These are phyloP conservation scores for Paramecium octaurelia DNA, from an alignment of 73 alveolate genomes.

Conservation along the genomic window DNA sequence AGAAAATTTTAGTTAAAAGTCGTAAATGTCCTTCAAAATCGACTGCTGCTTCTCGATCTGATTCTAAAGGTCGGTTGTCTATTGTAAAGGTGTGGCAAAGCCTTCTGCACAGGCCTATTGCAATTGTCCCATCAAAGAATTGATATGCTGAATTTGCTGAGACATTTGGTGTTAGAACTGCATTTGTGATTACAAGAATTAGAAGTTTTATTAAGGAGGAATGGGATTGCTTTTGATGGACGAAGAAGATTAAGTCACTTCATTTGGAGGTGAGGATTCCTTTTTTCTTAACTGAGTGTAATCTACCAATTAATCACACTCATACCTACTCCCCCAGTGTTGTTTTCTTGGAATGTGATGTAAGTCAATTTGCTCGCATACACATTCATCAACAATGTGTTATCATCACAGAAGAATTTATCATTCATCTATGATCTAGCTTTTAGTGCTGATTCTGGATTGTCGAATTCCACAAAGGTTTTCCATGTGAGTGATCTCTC, in stretches of 20 bases:
- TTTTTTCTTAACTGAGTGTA: not conserved
- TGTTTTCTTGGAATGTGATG: constrained; percentile 23
- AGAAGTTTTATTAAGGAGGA: constrained; percentile 4
- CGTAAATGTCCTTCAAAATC: constrained; percentile 10
- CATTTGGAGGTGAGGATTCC: not conserved
- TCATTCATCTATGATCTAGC: constrained; percentile 36
- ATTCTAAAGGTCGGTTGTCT: not conserved
- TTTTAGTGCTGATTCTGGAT: constrained; percentile 1
- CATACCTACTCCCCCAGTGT: constrained; percentile 42
- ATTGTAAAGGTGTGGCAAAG: not conserved
- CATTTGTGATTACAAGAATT: constrained; percentile 22
- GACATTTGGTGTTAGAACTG: constrained; percentile 7
- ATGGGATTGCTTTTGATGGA: not conserved
- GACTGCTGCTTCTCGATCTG: not conserved
- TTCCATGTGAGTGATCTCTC: constrained; percentile 50
- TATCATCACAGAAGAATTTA: constrained; percentile 22
- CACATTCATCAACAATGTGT: constrained; percentile 20
- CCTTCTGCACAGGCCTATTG: constrained; percentile 45
- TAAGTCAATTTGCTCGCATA: constrained; percentile 27
- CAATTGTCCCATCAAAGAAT: not conserved
- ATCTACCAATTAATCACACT: not conserved
- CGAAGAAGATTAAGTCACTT: not conserved
- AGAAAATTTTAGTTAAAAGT: not conserved
- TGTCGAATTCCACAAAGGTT: constrained; percentile 4
- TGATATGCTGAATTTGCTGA: not conserved